Base-by-base conservation (phyloP, 2,329 filamentous ascomycete species). In the Fusarium sp. region DNA sequence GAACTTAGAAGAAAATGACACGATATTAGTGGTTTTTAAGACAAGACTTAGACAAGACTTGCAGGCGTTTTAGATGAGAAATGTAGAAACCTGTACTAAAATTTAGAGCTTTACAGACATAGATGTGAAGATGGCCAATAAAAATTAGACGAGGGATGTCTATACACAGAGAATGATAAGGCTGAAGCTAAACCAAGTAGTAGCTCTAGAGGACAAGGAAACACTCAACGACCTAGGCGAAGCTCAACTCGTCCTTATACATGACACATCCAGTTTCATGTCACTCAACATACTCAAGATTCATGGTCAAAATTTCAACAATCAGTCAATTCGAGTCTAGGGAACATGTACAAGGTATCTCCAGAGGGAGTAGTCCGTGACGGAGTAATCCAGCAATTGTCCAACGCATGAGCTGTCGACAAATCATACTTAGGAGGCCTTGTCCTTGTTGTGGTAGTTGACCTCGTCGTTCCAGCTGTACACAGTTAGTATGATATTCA, bases 401-500 rank as follows among this genome's bases (percentile, higher is more conserved):
- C 70, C 70, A 72, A 50, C 64, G 59, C 61, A 63, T 69, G 63
- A 65, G 63, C 66, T 55, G 56, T 61, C 61, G 54, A 56, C 54
- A 67, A 42, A 46, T 59, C 65, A 69, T 41, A 62, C 75, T 84
- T 86, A 88, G 65, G 81, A 78, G 69, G 82, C 80, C 89, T 93
- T 94, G 87, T 97, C 92, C 87, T 92, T 93, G 88, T 97, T 94
- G 91, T 98, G 94, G 88, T 97, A 95, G 91, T 98, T 98, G 87
- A 98, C 94, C 66, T 87, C 89, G 75, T 91, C 87, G 86, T 98
- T 98, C 96, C 96, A 99, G 92, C 93, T 94, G 61, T 50, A 31
- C 20, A 45, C n/a, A 15, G 71, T 77, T 73, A 79, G 78, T 45
- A 71, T 54, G 10, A 17, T 9, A 17, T 61, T 31, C 29, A 31